phyloP scores from a whole-genome alignment of 2,329 filamentous ascomycete genomes.

The Paecilomyces fulvus region DNA sequence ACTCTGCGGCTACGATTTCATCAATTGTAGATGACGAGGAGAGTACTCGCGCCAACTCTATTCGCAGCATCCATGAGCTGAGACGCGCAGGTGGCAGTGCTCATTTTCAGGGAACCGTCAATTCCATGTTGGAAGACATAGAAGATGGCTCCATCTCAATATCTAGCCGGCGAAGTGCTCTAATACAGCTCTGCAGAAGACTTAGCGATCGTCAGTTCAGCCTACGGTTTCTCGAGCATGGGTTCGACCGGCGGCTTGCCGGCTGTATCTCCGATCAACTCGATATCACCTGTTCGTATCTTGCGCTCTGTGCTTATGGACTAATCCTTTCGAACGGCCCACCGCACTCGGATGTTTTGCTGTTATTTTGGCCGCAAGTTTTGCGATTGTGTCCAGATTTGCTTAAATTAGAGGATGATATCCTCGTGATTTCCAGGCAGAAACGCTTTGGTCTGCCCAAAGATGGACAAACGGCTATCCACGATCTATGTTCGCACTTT shows the following conservation, averaged over 20 bases:
- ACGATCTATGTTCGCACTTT: constrained; percentile 15
- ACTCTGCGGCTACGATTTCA: not conserved
- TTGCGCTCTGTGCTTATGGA: constrained; percentile 25
- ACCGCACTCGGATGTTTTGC: constrained; percentile 19
- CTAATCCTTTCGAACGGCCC: constrained; percentile 20
- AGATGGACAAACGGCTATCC: constrained; percentile 20
- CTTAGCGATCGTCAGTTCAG: constrained; percentile 36
- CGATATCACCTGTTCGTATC: constrained; percentile 38
- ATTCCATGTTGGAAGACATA: constrained; percentile 52
- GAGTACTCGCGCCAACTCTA: constrained; percentile 32
- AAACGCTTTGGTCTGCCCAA: constrained; percentile 20
- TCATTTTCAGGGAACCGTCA: constrained; percentile 48
- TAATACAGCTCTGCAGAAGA: constrained; percentile 49
- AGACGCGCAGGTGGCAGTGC: constrained; percentile 50
- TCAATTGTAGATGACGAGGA: constrained; percentile 36
- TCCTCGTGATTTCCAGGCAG: constrained; percentile 15
- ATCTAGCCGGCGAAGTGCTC: constrained; percentile 43
- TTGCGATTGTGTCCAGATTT: constrained; percentile 18
- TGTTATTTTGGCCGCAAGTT: constrained; percentile 23
- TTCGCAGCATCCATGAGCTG: constrained; percentile 55
- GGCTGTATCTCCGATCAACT: constrained; percentile 50
- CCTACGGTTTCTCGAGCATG: constrained; percentile 60
- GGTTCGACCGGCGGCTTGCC: constrained; percentile 61
- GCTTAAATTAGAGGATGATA: constrained; percentile 20
- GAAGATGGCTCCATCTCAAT: constrained; percentile 37